Base-by-base conservation (phyloP, 176 grass and related monocot species). In the Phyllostachys edulis region DNA sequence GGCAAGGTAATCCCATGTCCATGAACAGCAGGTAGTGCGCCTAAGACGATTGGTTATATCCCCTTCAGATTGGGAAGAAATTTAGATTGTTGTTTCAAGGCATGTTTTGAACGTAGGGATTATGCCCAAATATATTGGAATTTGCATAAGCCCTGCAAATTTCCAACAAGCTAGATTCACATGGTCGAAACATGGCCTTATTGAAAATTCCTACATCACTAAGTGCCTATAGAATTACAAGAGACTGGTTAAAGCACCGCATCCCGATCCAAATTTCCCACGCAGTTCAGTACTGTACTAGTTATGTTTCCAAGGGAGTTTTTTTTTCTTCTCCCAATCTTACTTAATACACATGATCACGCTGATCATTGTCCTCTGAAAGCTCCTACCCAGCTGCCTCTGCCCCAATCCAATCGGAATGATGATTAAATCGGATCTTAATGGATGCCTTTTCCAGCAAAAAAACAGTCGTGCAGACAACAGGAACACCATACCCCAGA, bases 401-500 rank as follows among this genome's bases (percentile, higher is more conserved):
- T 51, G n/a, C 32, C 18, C 34, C 23, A 74, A 66, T 72, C 80
- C 23, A 16, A 79, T 47, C 49, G 2, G 32, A 73, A 51, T 21
- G 68, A 68, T 84, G 75, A 49, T 67, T 34, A 17, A 41, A 67
- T 75, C 49, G 39, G 81, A 54, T 45, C 38, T 61, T 32, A 55
- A 65, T 13, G 16, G 39, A 14, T 1, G 46, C 56, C 49, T 57
- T 79, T 81, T 47, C 49, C 24, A 47, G 68, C 57, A 57, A 32
- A 4, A 34, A 34, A 75, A 67, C 26, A 24, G 34, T 23, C 37
- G 67, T 40, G 78, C 37, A 29, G 38, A 44, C 59, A 65, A n/a
- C 78, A 69, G 20, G 63, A 41, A 36, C 29, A 9, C 44, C 55
- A 44, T 38, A 8, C n/a, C 21, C 74, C 7, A 42, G 54, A 9